phyloP scores from a whole-genome alignment of 1,284 basidiomycete species.

The Vanrija sp. region DNA sequence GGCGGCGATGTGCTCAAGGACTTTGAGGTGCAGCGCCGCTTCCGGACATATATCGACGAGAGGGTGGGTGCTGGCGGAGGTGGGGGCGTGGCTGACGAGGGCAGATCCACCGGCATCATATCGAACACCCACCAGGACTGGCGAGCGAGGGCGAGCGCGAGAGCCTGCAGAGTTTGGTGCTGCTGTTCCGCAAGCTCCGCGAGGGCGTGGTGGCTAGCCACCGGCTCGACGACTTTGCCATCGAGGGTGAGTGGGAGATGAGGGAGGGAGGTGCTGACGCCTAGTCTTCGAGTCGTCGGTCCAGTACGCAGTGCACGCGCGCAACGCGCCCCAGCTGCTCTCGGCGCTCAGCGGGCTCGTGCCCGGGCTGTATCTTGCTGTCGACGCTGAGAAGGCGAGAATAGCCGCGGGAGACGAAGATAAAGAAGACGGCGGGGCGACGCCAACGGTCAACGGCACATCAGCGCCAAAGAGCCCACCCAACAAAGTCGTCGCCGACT shows the following conservation, averaged over 20 bases:
- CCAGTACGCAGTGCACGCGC: constrained; percentile 35
- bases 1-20: constrained; percentile 48
- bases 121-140: not conserved
- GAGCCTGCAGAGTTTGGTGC: constrained; percentile 39
- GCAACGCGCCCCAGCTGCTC: constrained; percentile 37
- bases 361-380: constrained; percentile 34
- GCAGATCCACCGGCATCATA: constrained; percentile 9
- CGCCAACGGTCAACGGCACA: not conserved
- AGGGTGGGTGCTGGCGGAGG: constrained; percentile 24
- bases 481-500: not conserved
- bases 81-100: not conserved
- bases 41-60: constrained; percentile 41
- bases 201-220: constrained; percentile 45
- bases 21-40: constrained; percentile 34
- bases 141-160: constrained; percentile 30
- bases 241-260: constrained; percentile 33
- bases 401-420: not conserved
- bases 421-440: not conserved
- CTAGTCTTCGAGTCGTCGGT: constrained; percentile 46
- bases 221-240: constrained; percentile 42
- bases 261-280: no score
- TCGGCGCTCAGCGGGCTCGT: constrained; percentile 42
- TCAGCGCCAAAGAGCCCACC: not conserved
- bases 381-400: constrained; percentile 6
- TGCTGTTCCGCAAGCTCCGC: constrained; percentile 44